These are phyloP conservation scores for Borovskyia barvae DNA, from an alignment of 208 protist genomes.

Conservation along the genomic window DNA sequence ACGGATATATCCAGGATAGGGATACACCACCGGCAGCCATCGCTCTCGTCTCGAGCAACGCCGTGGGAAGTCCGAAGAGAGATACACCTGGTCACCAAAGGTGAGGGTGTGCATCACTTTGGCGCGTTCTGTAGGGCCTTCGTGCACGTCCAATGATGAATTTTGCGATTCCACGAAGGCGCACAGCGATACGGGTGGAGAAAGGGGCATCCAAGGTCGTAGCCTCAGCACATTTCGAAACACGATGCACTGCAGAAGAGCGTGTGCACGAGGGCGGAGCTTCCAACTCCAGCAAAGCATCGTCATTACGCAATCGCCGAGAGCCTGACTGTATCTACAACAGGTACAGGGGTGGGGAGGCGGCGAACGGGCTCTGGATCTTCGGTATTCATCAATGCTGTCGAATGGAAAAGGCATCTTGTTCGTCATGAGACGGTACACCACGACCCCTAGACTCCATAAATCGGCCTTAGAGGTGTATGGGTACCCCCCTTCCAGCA, in stretches of 20 bases:
- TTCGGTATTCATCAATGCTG: slow-evolving; percentile 26
- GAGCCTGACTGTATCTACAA: slow-evolving; percentile 28
- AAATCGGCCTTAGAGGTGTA: slow-evolving; percentile 76
- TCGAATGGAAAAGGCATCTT: slow-evolving; percentile 33
- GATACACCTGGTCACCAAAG: slow-evolving; percentile 41
- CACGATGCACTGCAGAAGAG: slow-evolving; percentile 36
- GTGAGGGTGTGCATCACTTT: slow-evolving; percentile 12
- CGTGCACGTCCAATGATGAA: slow-evolving; percentile 28
- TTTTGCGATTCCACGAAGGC: slow-evolving; percentile 32
- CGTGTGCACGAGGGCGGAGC: slow-evolving; percentile 39
- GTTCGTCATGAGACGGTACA: slow-evolving; percentile 69
- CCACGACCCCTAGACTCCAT: slow-evolving; percentile 72
- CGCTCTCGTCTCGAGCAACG: background rate
- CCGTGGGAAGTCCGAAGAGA: background rate
- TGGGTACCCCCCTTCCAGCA: slow-evolving; percentile 37
- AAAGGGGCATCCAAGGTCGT: slow-evolving; percentile 33
- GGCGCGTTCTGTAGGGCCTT: slow-evolving; percentile 19
- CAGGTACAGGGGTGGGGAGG: slow-evolving; percentile 34
- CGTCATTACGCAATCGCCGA: slow-evolving; percentile 61
- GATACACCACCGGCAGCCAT: slow-evolving; percentile 51
- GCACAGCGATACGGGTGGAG: slow-evolving; percentile 18
- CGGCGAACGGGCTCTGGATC: slow-evolving; percentile 9
- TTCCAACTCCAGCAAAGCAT: slow-evolving; percentile 61
- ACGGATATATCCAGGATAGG: slow-evolving; percentile 29
- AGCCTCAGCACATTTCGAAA: slow-evolving; percentile 32